phyloP scores from a whole-genome alignment of 805 yeast genomes.

The Saccharomycopsis lassenensis region DNA sequence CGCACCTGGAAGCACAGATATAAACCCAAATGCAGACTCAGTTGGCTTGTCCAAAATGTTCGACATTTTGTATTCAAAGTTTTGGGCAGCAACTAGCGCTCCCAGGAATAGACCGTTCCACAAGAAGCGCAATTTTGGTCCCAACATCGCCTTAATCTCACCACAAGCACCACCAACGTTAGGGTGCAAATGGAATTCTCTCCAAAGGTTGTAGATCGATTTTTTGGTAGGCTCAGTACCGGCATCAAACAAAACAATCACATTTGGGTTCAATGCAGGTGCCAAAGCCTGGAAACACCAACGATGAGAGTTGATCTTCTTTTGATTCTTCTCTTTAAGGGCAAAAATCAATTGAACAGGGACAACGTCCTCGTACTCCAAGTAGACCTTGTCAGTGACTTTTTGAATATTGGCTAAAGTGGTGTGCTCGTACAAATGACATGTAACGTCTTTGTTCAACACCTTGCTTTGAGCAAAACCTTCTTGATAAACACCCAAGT shows the following conservation, averaged over 20 bases:
- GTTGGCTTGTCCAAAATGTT: slow-evolving; percentile 92
- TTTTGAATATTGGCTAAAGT: slow-evolving; percentile 81
- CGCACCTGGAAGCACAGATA: slow-evolving; percentile 92
- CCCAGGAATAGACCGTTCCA: no score
- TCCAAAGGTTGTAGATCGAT: slow-evolving; percentile 84
- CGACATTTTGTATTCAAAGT: slow-evolving; percentile 93
- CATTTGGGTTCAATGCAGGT: slow-evolving; percentile 70
- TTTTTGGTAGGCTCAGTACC: slow-evolving; percentile 88
- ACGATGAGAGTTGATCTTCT: slow-evolving; percentile 89
- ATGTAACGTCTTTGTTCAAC: slow-evolving; percentile 68
- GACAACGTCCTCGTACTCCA: slow-evolving; percentile 83
- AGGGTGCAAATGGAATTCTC: slow-evolving; percentile 60
- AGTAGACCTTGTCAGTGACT: slow-evolving; percentile 62
- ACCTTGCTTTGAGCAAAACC: slow-evolving; percentile 93
- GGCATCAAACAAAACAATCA: slow-evolving; percentile 80
- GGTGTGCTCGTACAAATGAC: slow-evolving; percentile 90
- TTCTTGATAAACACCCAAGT: slow-evolving; percentile 88
- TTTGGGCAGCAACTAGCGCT: slow-evolving; percentile 96
- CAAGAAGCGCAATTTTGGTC: slow-evolving; percentile 43
- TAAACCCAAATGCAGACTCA: slow-evolving; percentile 91
- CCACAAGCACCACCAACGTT: slow-evolving; percentile 98
- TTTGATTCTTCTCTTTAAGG: slow-evolving; percentile 78
- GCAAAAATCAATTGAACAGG: slow-evolving; percentile 89
- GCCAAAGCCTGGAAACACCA: slow-evolving; percentile 96
- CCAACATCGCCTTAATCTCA: slow-evolving; percentile 82